These are phyloP conservation scores for Lyophyllum shimeji DNA, from an alignment of 768 basidiomycete species.

Conservation along the genomic window DNA sequence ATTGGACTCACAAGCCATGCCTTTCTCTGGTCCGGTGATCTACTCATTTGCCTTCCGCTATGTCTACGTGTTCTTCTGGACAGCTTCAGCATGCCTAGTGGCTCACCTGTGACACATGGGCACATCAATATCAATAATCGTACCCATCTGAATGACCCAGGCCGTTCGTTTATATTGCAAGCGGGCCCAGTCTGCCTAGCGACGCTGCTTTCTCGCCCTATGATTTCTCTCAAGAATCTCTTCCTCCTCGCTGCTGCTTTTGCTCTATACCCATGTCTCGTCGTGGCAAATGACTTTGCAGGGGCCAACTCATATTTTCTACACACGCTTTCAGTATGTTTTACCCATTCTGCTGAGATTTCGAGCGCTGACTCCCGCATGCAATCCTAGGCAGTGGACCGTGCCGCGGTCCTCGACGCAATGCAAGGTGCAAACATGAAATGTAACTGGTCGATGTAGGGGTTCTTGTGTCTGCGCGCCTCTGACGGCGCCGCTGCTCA, in stretches of 20 bases:
- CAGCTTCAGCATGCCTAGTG: not conserved
- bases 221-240: constrained; percentile 6
- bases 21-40: not conserved
- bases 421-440: constrained; percentile 21
- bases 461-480: not conserved
- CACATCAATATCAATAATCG: not conserved
- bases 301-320: constrained; percentile 27
- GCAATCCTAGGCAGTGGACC: constrained; percentile 14
- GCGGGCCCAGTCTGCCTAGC: not conserved
- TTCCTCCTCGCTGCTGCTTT: constrained; percentile 2
- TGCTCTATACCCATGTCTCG: constrained; percentile 7
- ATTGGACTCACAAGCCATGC: not conserved
- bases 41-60: not conserved
- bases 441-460: not conserved
- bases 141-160: not conserved
- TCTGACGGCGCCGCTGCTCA: not conserved
- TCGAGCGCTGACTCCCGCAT: not conserved
- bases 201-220: not conserved
- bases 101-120: not conserved
- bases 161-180: not conserved
- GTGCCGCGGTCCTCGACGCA: constrained; percentile 17
- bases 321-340: constrained; percentile 20
- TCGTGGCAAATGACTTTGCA: constrained; percentile 24
- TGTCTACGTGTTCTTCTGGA: not conserved
- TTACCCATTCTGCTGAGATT: not conserved